Conservation (phyloP, 2,329 filamentous ascomycete genomes). For the Phialophora tarda region DNA sequence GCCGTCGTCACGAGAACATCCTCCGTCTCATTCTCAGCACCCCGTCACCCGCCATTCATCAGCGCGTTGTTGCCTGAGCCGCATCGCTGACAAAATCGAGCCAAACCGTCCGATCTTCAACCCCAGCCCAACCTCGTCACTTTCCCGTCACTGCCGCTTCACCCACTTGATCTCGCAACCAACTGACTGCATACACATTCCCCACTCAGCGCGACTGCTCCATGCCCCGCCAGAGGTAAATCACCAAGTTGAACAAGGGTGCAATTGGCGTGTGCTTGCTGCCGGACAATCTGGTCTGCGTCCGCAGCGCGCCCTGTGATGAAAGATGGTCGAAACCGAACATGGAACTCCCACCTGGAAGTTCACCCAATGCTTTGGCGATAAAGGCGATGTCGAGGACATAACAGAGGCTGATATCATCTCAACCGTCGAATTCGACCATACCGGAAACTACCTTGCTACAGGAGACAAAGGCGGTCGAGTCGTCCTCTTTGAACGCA, state of each 20-base stretch:
- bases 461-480: constrained; percentile 59
- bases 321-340: constrained; percentile 95
- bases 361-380: constrained; percentile 99
- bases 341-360: constrained; percentile 97
- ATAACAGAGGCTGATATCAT: constrained; percentile 79
- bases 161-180: constrained; percentile 7
- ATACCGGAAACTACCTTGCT: constrained; percentile 59
- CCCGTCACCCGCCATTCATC: constrained; percentile 17
- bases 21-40: constrained; percentile 16
- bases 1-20: constrained; percentile 20
- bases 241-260: constrained; percentile 23
- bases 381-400: constrained; percentile 99
- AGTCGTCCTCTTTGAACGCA: constrained; percentile 67
- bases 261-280: constrained; percentile 28
- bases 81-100: constrained; percentile 31
- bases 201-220: constrained; percentile 24
- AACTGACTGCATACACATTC: constrained; percentile 5
- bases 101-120: constrained; percentile 10
- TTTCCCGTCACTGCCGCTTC: constrained; percentile 17
- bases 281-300: constrained; percentile 10
- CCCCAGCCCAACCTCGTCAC: constrained; percentile 19
- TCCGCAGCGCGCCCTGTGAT: constrained; percentile 41
- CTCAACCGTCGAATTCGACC: constrained; percentile 59
- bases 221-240: constrained; percentile 29
- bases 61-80: constrained; percentile 29